Percentiles rank a stretch among this genome's conserved stretches.
These are phyloP conservation scores for Inga oerstediana DNA, from an alignment of 306 rosid species.

Conservation along the genomic window DNA sequence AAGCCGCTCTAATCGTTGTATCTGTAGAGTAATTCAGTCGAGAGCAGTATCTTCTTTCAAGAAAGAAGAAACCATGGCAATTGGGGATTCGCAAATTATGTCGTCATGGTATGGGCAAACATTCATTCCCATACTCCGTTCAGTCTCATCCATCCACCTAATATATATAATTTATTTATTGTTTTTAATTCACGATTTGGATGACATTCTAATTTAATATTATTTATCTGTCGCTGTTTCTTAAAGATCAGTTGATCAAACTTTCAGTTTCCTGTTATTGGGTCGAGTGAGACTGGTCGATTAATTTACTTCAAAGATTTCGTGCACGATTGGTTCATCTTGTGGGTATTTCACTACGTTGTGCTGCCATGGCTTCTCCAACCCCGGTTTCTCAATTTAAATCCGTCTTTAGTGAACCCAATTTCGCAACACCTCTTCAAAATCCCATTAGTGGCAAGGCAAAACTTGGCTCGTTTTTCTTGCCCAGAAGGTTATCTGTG, in stretches of 20 bases:
- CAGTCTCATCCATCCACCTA: not conserved
- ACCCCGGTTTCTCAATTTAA: slow-evolving; percentile 56
- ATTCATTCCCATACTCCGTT: not conserved
- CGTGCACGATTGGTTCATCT: slow-evolving; percentile 47
- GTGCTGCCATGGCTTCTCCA: slow-evolving; percentile 63
- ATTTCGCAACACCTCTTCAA: not conserved
- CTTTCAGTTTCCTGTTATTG: not conserved
- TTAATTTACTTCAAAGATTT: slow-evolving; percentile 1
- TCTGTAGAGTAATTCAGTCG: not conserved
- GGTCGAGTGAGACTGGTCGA: not conserved
- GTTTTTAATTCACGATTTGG: not conserved
- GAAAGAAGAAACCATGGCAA: not conserved
- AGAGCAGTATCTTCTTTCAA: not conserved
- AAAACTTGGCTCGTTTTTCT: not conserved
- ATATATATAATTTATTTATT: not conserved
- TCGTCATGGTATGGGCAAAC: not conserved
- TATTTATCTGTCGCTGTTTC: not conserved
- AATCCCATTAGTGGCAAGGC: not conserved
- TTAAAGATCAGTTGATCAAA: not conserved
- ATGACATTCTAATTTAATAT: not conserved
- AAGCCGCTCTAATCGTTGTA: not conserved
- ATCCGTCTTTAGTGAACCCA: slow-evolving; percentile 35
- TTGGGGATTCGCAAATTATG: not conserved
- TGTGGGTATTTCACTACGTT: not conserved
- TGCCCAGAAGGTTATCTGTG: not conserved